Base-by-base conservation (phyloP, 192 early-diverging fungal genomes). In the Umbelopsis sp. region DNA sequence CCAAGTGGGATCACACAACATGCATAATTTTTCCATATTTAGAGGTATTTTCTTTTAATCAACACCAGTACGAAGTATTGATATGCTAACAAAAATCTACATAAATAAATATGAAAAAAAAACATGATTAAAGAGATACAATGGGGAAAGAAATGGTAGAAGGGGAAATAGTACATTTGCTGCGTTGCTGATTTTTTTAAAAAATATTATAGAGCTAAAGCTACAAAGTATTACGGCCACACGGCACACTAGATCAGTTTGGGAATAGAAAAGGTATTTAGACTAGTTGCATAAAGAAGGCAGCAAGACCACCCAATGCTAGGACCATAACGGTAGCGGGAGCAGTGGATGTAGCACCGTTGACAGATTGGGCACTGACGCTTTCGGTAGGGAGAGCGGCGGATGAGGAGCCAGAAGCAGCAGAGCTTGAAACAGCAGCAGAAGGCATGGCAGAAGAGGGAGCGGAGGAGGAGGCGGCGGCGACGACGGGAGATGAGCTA, bases 361-460 rank as follows among this genome's bases (percentile, higher is more conserved):
- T 72, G 15, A 73, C 66, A 10, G 72, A 73, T 64, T 73, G 72
- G 1, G 64, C 71, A 20, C 47, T 72, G 33, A 66, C 64, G 13
- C 33, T 52, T 22, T 52, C 64, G 23, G 45, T 23, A 25, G 51
- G 45, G 13, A 71, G n/a, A 16, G 55, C 47, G 46, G 69, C 20
- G 27, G 69, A 47, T 41, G 37, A 6, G 44, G 51, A 11, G 1
- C 2, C 27, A 37, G 37, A 33, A 45, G 53, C 12, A 58, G 33
- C 55, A 12, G 74, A 49, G 20, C 44, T 53, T 15, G 73, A 55
- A 35, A 16, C 61, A 10, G 61, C 66, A 37, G 51, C 16, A 33
- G 55, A 33, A 35, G 30, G 27, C 5, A 68, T 20, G 1, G 46
- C 9, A 18, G 73, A 47, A 22, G 68, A 25, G 2, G 67, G 48